Evolutionary conservation across 257 asterid species (phyloP), one percentile per base, ranked within the genome.

Genomic region (Penstemon eatonii): DNA sequence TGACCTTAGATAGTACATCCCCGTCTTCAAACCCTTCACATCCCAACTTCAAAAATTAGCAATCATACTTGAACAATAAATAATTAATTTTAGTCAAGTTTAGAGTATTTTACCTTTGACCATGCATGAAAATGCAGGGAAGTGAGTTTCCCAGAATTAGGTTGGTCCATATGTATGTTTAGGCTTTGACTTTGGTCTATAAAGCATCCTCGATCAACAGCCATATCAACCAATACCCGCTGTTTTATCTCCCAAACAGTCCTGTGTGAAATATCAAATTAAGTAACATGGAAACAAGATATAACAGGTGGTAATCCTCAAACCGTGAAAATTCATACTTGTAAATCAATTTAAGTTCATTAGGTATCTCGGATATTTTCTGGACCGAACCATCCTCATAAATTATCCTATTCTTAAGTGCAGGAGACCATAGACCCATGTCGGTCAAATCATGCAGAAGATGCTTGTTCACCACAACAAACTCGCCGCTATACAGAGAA

Each of bases 221-320:
- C 97, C 98, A 93, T 93, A 56, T 93, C 95, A 51, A 90, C 98
- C 82, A 93, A 65, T 38, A 85, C 60, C 56, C 89, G 64, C 56
- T 91, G 99, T 63, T 86, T 94, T 77, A 90, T 90, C 85, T 94
- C 99, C 99, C 97, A 94, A 66, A 94, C 99, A 67, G 96, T 94
- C 81, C 97, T 88, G 36, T 15, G 44, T 43, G 57, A 8, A 4
- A 56, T 55, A 72, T 25, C n/a, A 9, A 51, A 73, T 78, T 18
- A 75, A 76, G 44, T 74, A 44, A 9, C 3, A 6, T 19, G 51
- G 13, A 43, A 10, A 4, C 1, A 41, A 11, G 37, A 40, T 43
- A 64, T 8, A 13, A 39, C 3, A 63, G 13, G 39, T 12, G 9
- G 71, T 5, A 3, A 15, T 25, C 2, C 47, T 55, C 2, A 25